Percentiles rank a stretch among this genome's conserved stretches.
phyloP scores from a whole-genome alignment of 2,329 filamentous ascomycete species.

The Eutypella sp. region DNA sequence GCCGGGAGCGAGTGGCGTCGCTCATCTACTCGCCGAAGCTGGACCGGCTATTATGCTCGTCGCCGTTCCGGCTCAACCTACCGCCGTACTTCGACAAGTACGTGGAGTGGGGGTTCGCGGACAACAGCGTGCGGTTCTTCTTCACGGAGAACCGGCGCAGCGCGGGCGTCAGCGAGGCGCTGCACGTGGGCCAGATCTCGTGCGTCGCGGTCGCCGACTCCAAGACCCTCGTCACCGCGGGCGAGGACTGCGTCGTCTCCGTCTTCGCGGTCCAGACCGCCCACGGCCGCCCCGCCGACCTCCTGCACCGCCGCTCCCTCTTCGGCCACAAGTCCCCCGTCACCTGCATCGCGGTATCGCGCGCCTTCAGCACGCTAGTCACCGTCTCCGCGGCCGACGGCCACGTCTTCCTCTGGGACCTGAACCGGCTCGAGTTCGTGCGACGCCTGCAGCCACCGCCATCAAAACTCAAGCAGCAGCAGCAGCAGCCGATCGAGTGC shows the following conservation, averaged over 20 bases:
- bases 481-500: constrained; percentile 58
- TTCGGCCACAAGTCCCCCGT: constrained; percentile 89
- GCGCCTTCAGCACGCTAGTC: constrained; percentile 82
- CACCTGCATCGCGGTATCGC: constrained; percentile 75
- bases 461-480: constrained; percentile 17
- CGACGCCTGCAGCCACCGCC: constrained; percentile 59
- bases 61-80: constrained; percentile 80
- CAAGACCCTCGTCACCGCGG: constrained; percentile 84
- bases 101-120: constrained; percentile 92
- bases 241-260: constrained; percentile 85
- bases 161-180: constrained; percentile 86
- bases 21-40: constrained; percentile 73
- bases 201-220: constrained; percentile 82
- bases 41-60: constrained; percentile 78
- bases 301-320: constrained; percentile 72
- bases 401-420: constrained; percentile 84
- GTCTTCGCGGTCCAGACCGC: constrained; percentile 69
- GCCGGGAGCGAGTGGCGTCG: constrained; percentile 73
- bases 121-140: constrained; percentile 90
- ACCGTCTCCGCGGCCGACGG: constrained; percentile 73
- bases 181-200: constrained; percentile 87
- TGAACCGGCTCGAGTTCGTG: constrained; percentile 85
- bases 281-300: constrained; percentile 65
- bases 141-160: constrained; percentile 73
- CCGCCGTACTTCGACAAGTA: constrained; percentile 84